Evolutionary conservation across 805 yeast species (phyloP).

Genomic region (Wickerhamomyces chambardii): DNA sequence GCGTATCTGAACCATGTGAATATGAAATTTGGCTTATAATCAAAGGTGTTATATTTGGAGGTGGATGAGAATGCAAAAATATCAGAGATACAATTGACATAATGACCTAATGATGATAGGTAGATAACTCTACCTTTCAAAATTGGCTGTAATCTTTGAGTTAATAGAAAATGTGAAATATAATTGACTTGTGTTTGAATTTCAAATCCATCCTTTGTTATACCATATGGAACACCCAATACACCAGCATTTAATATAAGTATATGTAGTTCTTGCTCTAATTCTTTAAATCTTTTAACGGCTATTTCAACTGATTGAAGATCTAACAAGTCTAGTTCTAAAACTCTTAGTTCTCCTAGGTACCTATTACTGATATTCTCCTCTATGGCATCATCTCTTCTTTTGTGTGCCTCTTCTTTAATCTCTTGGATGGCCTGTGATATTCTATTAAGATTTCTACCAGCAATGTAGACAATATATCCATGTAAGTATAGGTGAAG

Average conservation of each 20-base stretch:
- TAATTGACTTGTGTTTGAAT: conserved; percentile 75
- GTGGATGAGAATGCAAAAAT: conserved; percentile 39
- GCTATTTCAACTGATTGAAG: conserved; percentile 31
- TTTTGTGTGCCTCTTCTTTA: conserved; percentile 38
- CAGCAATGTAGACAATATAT: conserved; percentile 63
- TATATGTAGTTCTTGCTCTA: conserved; percentile 46
- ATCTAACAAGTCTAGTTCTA: conserved; percentile 47
- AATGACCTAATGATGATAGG: conserved; percentile 59
- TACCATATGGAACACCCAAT: conserved; percentile 62
- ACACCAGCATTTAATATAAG: conserved; percentile 75
- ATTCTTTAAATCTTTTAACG: conserved; percentile 30
- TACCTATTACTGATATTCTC: conserved; percentile 10
- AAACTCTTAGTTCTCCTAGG: conserved; percentile 41
- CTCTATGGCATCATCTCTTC: conserved; percentile 6
- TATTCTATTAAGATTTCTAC: conserved; percentile 51
- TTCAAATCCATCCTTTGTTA: conserved; percentile 67
- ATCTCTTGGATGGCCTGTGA: conserved; percentile 48
- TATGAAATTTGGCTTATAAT: conserved; percentile 52
- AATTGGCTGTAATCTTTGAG: conserved; percentile 48
- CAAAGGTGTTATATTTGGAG: conserved; percentile 37
- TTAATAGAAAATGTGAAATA: conserved; percentile 64
- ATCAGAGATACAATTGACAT: background rate
- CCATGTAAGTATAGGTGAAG: conserved; percentile 77
- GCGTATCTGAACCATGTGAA: conserved; percentile 79
- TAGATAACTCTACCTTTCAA: conserved; percentile 45